These are phyloP conservation scores for Colletotrichum phormii DNA, from an alignment of 2,329 filamentous ascomycete genomes.

Conservation along the genomic window DNA sequence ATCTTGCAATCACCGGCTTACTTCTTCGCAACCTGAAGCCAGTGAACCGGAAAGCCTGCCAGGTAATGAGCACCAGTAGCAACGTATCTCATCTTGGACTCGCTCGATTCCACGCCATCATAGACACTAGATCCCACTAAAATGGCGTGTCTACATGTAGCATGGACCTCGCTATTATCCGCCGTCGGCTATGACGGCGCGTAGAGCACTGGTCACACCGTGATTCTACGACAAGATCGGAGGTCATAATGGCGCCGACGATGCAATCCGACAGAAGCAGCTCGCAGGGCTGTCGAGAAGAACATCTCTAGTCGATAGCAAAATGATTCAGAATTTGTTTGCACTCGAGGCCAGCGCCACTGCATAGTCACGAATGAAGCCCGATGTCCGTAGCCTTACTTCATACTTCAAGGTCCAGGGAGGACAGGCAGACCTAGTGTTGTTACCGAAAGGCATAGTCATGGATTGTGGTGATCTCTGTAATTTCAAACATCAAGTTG, in stretches of 20 bases:
- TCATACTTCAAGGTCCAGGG: not conserved
- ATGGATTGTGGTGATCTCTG: not conserved
- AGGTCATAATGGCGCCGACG: not conserved
- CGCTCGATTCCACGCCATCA: not conserved
- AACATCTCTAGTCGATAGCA: not conserved
- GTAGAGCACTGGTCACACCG: not conserved
- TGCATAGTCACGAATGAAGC: not conserved
- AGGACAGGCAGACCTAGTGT: not conserved
- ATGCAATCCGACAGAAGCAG: not conserved
- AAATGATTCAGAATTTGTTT: not conserved
- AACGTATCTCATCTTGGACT: not conserved
- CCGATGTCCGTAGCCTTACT: not conserved
- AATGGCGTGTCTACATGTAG: no score
- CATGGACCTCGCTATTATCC: not conserved
- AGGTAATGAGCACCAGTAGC: not conserved
- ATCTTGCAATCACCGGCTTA: not conserved
- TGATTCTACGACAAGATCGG: not conserved
- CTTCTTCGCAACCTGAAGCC: no score
- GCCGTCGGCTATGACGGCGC: not conserved
- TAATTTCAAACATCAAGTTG: not conserved
- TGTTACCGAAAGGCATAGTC: not conserved
- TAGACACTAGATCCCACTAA: not conserved
- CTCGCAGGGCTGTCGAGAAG: not conserved
- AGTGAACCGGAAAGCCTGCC: no score
- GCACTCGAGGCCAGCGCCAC: not conserved